phyloP scores from a whole-genome alignment of 306 rosid genomes.

The Rosa persica region DNA sequence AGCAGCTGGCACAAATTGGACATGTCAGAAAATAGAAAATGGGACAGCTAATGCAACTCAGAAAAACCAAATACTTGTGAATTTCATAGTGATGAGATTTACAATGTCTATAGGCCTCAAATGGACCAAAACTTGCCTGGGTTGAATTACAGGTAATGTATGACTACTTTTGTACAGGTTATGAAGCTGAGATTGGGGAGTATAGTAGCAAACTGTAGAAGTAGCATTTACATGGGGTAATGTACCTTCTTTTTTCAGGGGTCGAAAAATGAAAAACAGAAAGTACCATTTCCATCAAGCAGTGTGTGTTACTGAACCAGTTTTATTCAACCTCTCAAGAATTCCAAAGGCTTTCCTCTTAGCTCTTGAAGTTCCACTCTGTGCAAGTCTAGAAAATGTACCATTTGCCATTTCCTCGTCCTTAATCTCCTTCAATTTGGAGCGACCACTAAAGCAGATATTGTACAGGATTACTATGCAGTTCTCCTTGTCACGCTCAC shows the following conservation, averaged over 20 bases:
- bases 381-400: slow-evolving; percentile 53
- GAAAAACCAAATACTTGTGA: neutral
- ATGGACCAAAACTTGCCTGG: slow-evolving; percentile 17
- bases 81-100: neutral
- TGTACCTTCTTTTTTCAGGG: neutral
- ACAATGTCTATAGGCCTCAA: slow-evolving; percentile 23
- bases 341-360: slow-evolving; percentile 67
- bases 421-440: slow-evolving; percentile 55
- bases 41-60: neutral
- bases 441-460: slow-evolving; percentile 44
- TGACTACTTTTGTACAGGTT: slow-evolving; percentile 29
- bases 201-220: neutral
- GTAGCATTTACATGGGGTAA: slow-evolving; percentile 6
- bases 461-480: slow-evolving; percentile 53
- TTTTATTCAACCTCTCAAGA: slow-evolving; percentile 56
- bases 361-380: slow-evolving; percentile 65
- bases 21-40: slow-evolving; percentile 22
- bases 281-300: slow-evolving; percentile 45
- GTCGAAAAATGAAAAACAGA: slow-evolving; percentile 14
- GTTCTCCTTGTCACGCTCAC: slow-evolving; percentile 64
- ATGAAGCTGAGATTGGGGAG: neutral
- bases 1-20: slow-evolving; percentile 27
- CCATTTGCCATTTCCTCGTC: slow-evolving; percentile 58
- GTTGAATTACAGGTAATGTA: slow-evolving; percentile 22
- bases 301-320: slow-evolving; percentile 53